These are phyloP conservation scores for Thelonectria olida DNA, from an alignment of 2,329 filamentous ascomycete genomes.

Conservation along the genomic window DNA sequence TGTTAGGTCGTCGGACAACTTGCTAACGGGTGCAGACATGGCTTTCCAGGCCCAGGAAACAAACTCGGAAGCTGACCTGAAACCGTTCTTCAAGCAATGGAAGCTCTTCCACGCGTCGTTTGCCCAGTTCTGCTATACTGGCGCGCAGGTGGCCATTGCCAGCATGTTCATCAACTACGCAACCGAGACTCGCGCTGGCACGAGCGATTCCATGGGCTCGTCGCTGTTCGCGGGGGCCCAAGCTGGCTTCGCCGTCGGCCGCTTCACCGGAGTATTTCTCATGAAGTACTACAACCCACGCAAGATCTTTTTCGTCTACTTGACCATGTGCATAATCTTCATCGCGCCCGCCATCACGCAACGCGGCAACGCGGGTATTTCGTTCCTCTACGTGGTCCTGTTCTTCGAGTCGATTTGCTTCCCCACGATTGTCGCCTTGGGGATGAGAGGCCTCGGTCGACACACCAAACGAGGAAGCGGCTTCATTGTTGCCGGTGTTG, in stretches of 20 bases:
- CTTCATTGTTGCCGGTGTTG: constrained; percentile 73
- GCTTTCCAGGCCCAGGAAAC: constrained; percentile 65
- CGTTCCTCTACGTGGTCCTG: constrained; percentile 74
- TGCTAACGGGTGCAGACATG: constrained; percentile 63
- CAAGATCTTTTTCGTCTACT: constrained; percentile 72
- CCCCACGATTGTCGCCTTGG: constrained; percentile 81
- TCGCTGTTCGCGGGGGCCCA: constrained; percentile 80
- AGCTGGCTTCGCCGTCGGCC: constrained; percentile 75
- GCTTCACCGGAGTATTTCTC: constrained; percentile 72
- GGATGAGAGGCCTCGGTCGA: constrained; percentile 77
- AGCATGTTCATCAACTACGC: constrained; percentile 79
- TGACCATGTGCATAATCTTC: constrained; percentile 73
- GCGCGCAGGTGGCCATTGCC: constrained; percentile 74
- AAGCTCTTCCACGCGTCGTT: constrained; percentile 79
- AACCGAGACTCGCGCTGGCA: constrained; percentile 66
- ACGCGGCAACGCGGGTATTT: constrained; percentile 57
- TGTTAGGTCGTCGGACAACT: too few relatives aligned
- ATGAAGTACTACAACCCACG: constrained; percentile 76
- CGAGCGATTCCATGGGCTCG: constrained; percentile 61
- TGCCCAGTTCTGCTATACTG: constrained; percentile 82
- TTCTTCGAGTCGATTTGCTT: constrained; percentile 87
- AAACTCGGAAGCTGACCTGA: constrained; percentile 63
- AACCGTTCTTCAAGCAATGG: constrained; percentile 76
- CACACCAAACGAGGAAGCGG: constrained; percentile 82
- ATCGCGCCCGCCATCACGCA: constrained; percentile 58